Base-by-base conservation (phyloP, 1,284 basidiomycete species). In the Cryptococcus sp. region DNA sequence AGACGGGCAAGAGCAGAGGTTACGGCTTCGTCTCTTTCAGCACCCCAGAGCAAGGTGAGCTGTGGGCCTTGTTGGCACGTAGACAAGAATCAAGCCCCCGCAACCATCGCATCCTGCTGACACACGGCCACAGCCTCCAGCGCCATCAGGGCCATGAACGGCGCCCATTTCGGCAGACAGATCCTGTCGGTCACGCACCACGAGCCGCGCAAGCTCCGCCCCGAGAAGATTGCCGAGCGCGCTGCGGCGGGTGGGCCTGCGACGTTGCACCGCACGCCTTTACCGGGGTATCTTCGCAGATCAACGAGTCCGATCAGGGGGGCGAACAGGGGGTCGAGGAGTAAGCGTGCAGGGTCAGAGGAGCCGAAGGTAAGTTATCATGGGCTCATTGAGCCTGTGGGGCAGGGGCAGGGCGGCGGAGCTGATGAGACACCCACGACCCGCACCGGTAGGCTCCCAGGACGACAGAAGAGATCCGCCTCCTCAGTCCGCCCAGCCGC, bases 11-110 rank as follows among this genome's bases (percentile, higher is more conserved):
- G 53, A 90, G 88, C 73, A 86, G 90, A 56, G 91, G 91, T 5
- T 97, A 95, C 70, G 93, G 93, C n/a, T 98, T 97, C 70, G 94
- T 97, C 56, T 91, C 88, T 24, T 97, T 80, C 78, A 86, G 89
- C 69, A 83, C 83, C 13, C 88, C 91, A 13, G 85, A 88, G 62
- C 87, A 91, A 82, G 89, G 89, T 89, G 65, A 53, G 77, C 45
- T 15, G n/a, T n/a, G n/a, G 8, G 16, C n/a, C n/a, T 9, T 9
- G 7, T 44, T 21, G n/a, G 23, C 42, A 44, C 12, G 38, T n/a
- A n/a, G n/a, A n/a, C n/a, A 7, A 16, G 6, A 18, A 8, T 23
- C n/a, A 35, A 49, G 13, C 15, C 18, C 18, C 8, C 11, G 8
- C 37, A 44, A 9, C n/a, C 7, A 40, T 15, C 13, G 18, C 15